These are phyloP conservation scores for Rhizopogon roseolus DNA, from an alignment of 768 basidiomycete species.

Conservation along the genomic window DNA sequence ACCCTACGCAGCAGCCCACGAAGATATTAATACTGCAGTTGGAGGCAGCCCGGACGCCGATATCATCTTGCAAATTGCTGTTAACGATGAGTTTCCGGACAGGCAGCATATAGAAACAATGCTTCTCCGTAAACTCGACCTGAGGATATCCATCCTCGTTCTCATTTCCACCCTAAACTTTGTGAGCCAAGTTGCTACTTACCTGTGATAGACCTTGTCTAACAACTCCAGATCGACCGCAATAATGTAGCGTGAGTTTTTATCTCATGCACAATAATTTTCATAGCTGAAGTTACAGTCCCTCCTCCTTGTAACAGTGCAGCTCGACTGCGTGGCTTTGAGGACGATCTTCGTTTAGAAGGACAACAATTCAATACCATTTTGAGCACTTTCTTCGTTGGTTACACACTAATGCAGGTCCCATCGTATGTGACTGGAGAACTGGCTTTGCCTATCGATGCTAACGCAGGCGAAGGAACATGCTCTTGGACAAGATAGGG, in stretches of 20 bases:
- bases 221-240: constrained; percentile 49
- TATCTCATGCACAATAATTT: neutral
- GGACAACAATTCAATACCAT: constrained; percentile 63
- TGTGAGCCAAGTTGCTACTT: constrained; percentile 13
- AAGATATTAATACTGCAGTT: neutral
- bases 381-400: constrained; percentile 63
- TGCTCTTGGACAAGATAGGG: constrained; percentile 63
- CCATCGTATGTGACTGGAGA: constrained; percentile 49
- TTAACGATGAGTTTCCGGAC: constrained; percentile 3
- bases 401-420: constrained; percentile 77
- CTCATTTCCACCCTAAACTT: constrained; percentile 31
- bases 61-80: neutral
- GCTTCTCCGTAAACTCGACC: constrained; percentile 32
- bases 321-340: constrained; percentile 68
- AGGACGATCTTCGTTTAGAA: constrained; percentile 57
- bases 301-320: constrained; percentile 39
- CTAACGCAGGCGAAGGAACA: constrained; percentile 44
- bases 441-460: neutral
- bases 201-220: neutral
- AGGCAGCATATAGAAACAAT: constrained; percentile 36
- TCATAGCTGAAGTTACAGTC: neutral
- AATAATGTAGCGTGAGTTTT: constrained; percentile 59
- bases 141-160: constrained; percentile 30
- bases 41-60: neutral
- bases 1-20: constrained; percentile 3